A percentile compares a stretch with the other conserved stretches of the same genome.
Evolutionary conservation across 176 grass and related monocot genomes (phyloP).

Genomic region (Musa troglodytarum): DNA sequence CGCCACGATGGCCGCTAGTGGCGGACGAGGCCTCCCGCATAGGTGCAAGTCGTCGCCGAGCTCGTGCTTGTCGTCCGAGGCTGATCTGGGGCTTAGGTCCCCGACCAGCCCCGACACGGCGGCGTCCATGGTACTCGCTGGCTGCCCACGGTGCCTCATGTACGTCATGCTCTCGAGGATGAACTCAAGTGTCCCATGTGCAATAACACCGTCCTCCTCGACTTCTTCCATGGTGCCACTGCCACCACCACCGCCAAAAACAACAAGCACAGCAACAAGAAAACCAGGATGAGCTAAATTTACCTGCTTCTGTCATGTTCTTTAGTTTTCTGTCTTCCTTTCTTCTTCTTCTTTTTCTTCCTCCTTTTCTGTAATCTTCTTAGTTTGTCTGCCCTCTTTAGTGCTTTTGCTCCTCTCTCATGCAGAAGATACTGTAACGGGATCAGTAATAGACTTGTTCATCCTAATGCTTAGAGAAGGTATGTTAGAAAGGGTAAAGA

Average conservation of each 20-base stretch:
- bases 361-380: no score
- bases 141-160: conserved; percentile 63
- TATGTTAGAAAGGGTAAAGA: no score
- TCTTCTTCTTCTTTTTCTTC: no score
- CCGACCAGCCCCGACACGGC: conserved; percentile 15
- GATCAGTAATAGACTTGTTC: no score
- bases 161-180: conserved; percentile 60
- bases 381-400: no score
- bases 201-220: conserved; percentile 52
- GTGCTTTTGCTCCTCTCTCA: no score
- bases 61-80: conserved; percentile 64
- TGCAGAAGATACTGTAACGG: no score
- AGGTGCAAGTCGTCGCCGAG: conserved; percentile 7
- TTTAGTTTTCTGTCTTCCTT: no score
- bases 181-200: conserved; percentile 44
- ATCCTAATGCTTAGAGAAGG: no score
- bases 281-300: conserved; percentile 6
- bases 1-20: background rate
- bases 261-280: conserved; percentile 11
- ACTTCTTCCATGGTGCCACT: conserved; percentile 22
- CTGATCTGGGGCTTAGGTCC: conserved; percentile 28
- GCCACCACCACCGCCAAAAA: background rate
- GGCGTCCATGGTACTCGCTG: conserved; percentile 54
- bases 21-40: background rate
- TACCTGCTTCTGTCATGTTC: no score